Conservation (phyloP, 257 asterid species). For the Lithospermum erythrorhizon region DNA sequence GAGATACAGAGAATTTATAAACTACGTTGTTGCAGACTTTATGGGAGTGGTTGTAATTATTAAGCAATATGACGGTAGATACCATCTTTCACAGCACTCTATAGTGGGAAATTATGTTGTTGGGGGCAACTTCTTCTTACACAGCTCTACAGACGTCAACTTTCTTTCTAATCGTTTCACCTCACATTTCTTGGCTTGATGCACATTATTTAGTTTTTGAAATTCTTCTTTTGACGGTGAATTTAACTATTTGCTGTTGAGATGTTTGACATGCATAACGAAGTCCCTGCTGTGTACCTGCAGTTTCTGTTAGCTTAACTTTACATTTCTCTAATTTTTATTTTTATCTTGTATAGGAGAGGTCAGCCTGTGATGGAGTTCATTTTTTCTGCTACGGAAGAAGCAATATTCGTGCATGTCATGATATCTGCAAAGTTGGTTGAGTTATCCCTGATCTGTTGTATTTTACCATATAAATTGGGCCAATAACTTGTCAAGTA, state of each 20-base stretch:
- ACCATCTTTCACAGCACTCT: background rate
- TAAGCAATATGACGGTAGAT: background rate
- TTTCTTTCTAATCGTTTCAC: background rate
- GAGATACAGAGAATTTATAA: too few species aligned
- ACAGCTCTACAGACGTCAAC: background rate
- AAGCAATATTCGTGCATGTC: slow-evolving; percentile 86
- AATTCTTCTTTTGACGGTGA: background rate
- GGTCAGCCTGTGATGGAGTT: slow-evolving; percentile 95
- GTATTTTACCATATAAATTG: slow-evolving; percentile 8
- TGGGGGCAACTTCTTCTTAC: background rate
- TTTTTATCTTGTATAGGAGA: slow-evolving; percentile 54
- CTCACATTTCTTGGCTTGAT: background rate
- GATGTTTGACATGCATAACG: background rate
- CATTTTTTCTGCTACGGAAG: slow-evolving; percentile 88
- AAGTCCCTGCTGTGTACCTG: background rate
- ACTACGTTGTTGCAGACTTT: background rate
- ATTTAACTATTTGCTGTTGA: too few species aligned
- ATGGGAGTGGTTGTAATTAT: background rate
- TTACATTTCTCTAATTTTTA: slow-evolving; percentile 13
- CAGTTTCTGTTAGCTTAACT: slow-evolving; percentile 1
- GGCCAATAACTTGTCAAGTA: slow-evolving; percentile 7
- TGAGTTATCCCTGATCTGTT: slow-evolving; percentile 4
- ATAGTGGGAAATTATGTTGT: background rate
- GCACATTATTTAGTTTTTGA: background rate
- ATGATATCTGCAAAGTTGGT: slow-evolving; percentile 82